Evolutionary conservation across 2,329 filamentous ascomycete species (phyloP).

Genomic region (Pseudocercospora fijiensis): DNA sequence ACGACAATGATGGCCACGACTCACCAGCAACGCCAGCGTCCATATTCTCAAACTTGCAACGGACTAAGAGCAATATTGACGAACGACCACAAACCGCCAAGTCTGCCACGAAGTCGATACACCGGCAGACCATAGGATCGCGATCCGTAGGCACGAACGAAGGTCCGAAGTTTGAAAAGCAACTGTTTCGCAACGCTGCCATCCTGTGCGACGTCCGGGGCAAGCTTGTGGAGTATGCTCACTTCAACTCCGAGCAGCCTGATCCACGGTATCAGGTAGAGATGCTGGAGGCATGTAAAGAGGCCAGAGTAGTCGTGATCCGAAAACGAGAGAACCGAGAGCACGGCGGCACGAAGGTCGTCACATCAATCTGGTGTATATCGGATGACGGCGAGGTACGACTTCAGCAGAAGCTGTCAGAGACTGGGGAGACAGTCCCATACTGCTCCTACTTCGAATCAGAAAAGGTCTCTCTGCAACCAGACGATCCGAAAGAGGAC

Average conservation of each 20-base stretch:
- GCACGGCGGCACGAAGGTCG: constrained; percentile 40
- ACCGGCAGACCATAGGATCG: constrained; percentile 10
- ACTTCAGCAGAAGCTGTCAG: constrained; percentile 46
- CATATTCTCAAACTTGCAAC: constrained; percentile 15
- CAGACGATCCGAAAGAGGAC: constrained; percentile 28
- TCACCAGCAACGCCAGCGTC: constrained; percentile 24
- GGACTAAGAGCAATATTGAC: constrained; percentile 16
- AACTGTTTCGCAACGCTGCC: constrained; percentile 46
- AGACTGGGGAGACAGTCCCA: constrained; percentile 45
- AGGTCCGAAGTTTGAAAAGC: constrained; percentile 40
- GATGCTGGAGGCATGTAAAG: constrained; percentile 42
- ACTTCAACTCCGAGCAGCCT: constrained; percentile 38
- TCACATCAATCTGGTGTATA: constrained; percentile 49
- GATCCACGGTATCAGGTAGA: constrained; percentile 42
- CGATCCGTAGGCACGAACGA: constrained; percentile 7
- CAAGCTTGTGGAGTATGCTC: constrained; percentile 44
- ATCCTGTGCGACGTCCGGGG: constrained; percentile 48
- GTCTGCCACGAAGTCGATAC: constrained; percentile 1
- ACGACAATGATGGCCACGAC: constrained; percentile 3
- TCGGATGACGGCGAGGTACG: constrained; percentile 45
- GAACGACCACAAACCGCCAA: constrained; percentile 17
- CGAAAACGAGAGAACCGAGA: constrained; percentile 44
- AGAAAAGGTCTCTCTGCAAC: constrained; percentile 45
- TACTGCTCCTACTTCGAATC: constrained; percentile 49
- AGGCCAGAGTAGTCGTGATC: constrained; percentile 46